Conservation (phyloP, 768 basidiomycete genomes). For the Hygrophorus pudorinus region DNA sequence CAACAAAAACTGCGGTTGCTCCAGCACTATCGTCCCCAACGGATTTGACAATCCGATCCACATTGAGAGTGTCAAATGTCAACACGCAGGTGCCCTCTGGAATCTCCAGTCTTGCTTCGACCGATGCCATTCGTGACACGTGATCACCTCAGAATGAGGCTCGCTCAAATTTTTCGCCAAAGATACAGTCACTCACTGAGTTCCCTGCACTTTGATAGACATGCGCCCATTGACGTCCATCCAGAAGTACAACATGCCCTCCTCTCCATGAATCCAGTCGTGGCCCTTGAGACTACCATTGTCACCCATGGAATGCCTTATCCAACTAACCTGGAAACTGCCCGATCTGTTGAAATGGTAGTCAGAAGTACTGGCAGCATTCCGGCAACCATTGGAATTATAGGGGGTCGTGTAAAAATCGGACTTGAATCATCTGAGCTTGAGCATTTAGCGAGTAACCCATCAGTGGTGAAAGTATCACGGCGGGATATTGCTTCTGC, state of each 20-base stretch:
- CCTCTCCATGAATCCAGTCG: conserved; percentile 51
- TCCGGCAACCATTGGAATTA: conserved; percentile 85
- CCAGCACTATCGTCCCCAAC: conserved; percentile 60
- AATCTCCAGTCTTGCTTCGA: conserved; percentile 31
- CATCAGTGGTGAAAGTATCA: conserved; percentile 55
- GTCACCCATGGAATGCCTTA: conserved; percentile 89
- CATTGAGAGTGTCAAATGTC: conserved; percentile 50
- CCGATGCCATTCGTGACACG: conserved; percentile 27
- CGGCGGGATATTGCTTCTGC: conserved; percentile 72
- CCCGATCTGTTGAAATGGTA: conserved; percentile 59
- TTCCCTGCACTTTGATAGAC: conserved; percentile 3
- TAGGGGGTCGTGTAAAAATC: conserved; percentile 79
- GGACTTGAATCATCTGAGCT: conserved; percentile 63
- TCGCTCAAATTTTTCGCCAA: not conserved
- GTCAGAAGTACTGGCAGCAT: conserved; percentile 68
- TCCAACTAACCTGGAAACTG: conserved; percentile 65
- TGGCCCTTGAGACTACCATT: conserved; percentile 88
- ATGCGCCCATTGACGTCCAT: conserved; percentile 52
- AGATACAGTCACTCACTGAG: not conserved
- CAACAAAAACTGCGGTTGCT: conserved; percentile 69
- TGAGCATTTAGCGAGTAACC: conserved; percentile 50
- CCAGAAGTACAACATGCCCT: conserved; percentile 83
- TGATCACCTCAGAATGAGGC: not conserved
- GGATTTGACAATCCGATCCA: conserved; percentile 45
- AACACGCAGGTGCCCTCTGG: conserved; percentile 44